Base-by-base conservation (phyloP, 768 basidiomycete genomes). In the Termitomyces sp. region DNA sequence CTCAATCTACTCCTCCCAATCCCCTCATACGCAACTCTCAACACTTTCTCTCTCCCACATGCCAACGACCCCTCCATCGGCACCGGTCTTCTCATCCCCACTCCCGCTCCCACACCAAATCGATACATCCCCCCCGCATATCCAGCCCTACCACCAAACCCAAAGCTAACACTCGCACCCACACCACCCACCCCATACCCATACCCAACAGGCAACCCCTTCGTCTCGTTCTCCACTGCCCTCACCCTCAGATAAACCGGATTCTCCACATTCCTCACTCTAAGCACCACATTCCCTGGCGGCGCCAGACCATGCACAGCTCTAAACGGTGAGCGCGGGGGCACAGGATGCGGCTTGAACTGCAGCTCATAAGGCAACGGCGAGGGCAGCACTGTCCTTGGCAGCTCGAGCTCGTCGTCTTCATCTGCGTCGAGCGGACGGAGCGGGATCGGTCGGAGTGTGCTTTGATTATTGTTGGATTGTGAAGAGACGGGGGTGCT, bases 21-120 rank as follows among this genome's bases (percentile, higher is more conserved):
- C 11, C 85, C 86, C 62, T 87, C 87, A 66, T 83, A 84, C 40
- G 85, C 86, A 61, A 87, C 69, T 36, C 81, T 80, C n/a, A 82
- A 69, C 58, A 88, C 71, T 60, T 82, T 78, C 71, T 88, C 87
- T 69, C 79, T 75, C 49, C 86, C 86, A 52, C 80, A 82, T 1
- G 81, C 81, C 53, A 86, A 70, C 20, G 74, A 74, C 43, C 81
- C 82, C 51, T 84, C 83, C 31, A 77, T 72, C 46, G 74, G 79
- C 12, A 76, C 73, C 3, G 81, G 82, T 64, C 81, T 81, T 80
- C 81, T 82, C 61, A 71, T 66, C 63, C 76, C 71, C 1, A 25
- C 25, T 25, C 25, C 1, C n/a, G 75, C 81, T 4, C 74, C 72
- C 62, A 73, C 73, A 14, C 49, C 61, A n/a, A 32, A 8, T 47